Percentiles rank a stretch among this genome's conserved stretches.
These are phyloP conservation scores for Pestalotiopsis sp. DNA, from an alignment of 2,329 filamentous ascomycete genomes.

Conservation along the genomic window DNA sequence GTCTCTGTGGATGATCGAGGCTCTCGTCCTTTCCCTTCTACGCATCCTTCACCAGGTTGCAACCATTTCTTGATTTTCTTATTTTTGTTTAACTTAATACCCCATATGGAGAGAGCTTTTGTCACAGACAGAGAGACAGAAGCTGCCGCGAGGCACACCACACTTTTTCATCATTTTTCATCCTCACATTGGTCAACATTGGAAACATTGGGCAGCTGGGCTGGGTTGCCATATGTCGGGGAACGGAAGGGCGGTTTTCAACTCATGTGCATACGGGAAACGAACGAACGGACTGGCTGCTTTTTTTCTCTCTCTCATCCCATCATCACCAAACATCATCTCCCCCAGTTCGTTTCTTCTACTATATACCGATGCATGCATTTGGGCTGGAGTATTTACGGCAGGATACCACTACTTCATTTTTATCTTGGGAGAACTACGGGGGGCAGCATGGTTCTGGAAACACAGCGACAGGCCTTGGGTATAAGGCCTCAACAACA, in stretches of 20 bases:
- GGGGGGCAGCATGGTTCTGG: slow-evolving; percentile 19
- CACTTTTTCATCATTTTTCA: background rate
- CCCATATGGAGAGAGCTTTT: slow-evolving; percentile 25
- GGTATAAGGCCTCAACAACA: background rate
- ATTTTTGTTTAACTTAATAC: slow-evolving; percentile 24
- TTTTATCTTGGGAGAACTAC: slow-evolving; percentile 19
- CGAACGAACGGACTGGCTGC: slow-evolving; percentile 20
- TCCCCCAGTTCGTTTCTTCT: slow-evolving; percentile 23
- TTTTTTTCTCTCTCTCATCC: slow-evolving; percentile 29
- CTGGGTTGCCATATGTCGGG: slow-evolving; percentile 23
- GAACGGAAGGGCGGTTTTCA: slow-evolving; percentile 19
- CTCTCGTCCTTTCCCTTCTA: slow-evolving; percentile 35
- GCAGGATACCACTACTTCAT: slow-evolving; percentile 16
- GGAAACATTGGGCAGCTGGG: slow-evolving; percentile 27
- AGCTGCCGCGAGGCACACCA: slow-evolving; percentile 34
- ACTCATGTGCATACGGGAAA: no score
- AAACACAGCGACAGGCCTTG: background rate
- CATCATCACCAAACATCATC: slow-evolving; percentile 14
- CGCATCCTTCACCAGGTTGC: background rate
- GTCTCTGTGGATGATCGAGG: slow-evolving; percentile 38
- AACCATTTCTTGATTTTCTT: slow-evolving; percentile 29
- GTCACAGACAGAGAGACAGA: slow-evolving; percentile 25
- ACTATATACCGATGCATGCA: slow-evolving; percentile 35
- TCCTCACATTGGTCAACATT: slow-evolving; percentile 29
- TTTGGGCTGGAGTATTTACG: slow-evolving; percentile 24